Conservation (phyloP, 345 rosid genomes). For the Rhodamnia argentea region DNA sequence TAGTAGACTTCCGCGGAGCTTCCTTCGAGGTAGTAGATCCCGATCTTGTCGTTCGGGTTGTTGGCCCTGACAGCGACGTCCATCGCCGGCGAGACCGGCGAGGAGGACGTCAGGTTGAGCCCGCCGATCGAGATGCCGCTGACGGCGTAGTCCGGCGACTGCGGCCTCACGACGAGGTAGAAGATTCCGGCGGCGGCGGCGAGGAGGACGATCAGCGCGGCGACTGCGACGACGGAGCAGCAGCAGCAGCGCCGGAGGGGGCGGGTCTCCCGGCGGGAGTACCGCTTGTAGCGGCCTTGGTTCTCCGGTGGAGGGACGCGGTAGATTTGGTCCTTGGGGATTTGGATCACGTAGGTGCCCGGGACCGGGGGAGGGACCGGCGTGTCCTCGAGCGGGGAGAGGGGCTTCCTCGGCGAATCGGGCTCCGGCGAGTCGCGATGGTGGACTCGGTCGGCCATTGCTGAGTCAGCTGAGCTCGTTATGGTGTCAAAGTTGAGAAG, state of each 20-base stretch:
- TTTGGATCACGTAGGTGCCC: slow-evolving; percentile 15
- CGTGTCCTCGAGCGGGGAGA: slow-evolving; percentile 13
- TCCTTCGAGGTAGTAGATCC: slow-evolving; percentile 42
- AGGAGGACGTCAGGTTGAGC: slow-evolving; percentile 41
- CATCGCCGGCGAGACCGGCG: slow-evolving; percentile 46
- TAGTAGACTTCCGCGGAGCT: slow-evolving; percentile 41
- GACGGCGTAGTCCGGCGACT: slow-evolving; percentile 51
- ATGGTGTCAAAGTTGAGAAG: not conserved
- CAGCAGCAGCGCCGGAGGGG: slow-evolving; percentile 40
- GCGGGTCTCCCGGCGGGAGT: slow-evolving; percentile 21
- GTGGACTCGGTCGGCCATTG: slow-evolving; percentile 32
- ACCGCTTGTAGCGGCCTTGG: slow-evolving; percentile 20
- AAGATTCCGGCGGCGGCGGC: slow-evolving; percentile 40
- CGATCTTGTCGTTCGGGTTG: slow-evolving; percentile 64
- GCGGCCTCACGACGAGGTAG: slow-evolving; percentile 59
- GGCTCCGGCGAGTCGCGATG: slow-evolving; percentile 10
- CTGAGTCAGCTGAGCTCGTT: not conserved
- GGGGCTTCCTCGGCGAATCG: slow-evolving; percentile 3
- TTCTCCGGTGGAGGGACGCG: slow-evolving; percentile 19
- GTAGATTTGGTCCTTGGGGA: slow-evolving; percentile 22
- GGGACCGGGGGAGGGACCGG: slow-evolving; percentile 26
- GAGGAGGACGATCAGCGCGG: slow-evolving; percentile 28
- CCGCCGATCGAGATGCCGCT: slow-evolving; percentile 39
- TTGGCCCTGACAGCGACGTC: slow-evolving; percentile 51
- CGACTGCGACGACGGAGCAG: slow-evolving; percentile 16